These are phyloP conservation scores for Russula ochroleuca DNA, from an alignment of 768 basidiomycete genomes.

Conservation along the genomic window DNA sequence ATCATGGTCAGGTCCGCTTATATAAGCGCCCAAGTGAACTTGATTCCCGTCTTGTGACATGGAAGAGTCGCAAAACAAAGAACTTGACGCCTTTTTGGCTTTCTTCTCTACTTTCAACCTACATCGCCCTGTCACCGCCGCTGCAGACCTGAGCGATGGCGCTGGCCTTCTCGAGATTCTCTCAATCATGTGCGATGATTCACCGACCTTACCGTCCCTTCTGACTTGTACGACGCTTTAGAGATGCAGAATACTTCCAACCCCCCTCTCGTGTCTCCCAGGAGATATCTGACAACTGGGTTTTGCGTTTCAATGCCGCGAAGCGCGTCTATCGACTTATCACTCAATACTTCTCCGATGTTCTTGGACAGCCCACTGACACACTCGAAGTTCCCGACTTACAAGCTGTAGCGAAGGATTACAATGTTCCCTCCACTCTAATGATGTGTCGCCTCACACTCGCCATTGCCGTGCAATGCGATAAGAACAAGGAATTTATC, in stretches of 20 bases:
- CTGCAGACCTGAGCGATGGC: constrained; percentile 77
- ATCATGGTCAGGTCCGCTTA: neutral
- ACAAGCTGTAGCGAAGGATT: constrained; percentile 78
- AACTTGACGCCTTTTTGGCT: constrained; percentile 75
- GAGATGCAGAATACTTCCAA: constrained; percentile 77
- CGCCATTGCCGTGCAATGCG: constrained; percentile 84
- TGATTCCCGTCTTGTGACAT: constrained; percentile 12
- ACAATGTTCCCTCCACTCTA: constrained; percentile 59
- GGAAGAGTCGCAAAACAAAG: constrained; percentile 46
- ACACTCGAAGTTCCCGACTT: constrained; percentile 84
- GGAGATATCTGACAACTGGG: constrained; percentile 83
- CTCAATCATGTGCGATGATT: constrained; percentile 58
- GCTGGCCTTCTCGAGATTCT: constrained; percentile 72
- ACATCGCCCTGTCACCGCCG: constrained; percentile 53
- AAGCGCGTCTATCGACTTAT: constrained; percentile 85
- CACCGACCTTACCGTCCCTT: constrained; percentile 4
- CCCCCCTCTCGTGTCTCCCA: constrained; percentile 52
- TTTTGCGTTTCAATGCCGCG: constrained; percentile 74
- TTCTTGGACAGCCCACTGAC: constrained; percentile 73
- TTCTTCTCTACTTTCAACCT: constrained; percentile 76
- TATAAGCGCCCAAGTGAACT: neutral
- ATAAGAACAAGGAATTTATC: constrained; percentile 84
- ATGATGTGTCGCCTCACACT: constrained; percentile 77
- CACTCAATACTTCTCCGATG: constrained; percentile 83
- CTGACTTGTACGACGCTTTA: constrained; percentile 34